Percentiles rank a stretch among this genome's conserved stretches.
These are phyloP conservation scores for Saccharomycopsis fibuligera DNA, from an alignment of 805 yeast species.

Conservation along the genomic window DNA sequence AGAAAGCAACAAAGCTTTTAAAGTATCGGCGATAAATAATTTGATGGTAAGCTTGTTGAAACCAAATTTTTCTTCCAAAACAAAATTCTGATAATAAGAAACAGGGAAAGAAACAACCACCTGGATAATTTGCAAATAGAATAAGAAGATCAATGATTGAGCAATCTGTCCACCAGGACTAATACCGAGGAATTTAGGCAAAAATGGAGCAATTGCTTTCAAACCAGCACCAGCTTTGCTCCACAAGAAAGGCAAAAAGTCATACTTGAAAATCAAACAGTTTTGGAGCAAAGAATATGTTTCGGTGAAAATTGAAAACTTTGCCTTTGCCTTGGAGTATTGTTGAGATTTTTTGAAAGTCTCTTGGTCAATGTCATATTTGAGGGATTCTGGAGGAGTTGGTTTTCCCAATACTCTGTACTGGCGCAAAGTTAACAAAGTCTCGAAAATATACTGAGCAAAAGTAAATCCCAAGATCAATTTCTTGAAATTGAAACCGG, in stretches of 20 bases:
- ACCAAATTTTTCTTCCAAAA: conserved; percentile 87
- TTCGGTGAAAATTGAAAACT: conserved; percentile 54
- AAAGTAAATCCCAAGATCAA: conserved; percentile 68
- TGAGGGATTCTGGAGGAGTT: conserved; percentile 62
- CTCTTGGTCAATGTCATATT: conserved; percentile 60
- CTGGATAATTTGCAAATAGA: conserved; percentile 43
- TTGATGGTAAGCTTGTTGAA: conserved; percentile 78
- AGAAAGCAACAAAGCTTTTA: conserved; percentile 54
- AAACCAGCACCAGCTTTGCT: conserved; percentile 33
- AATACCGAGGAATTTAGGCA: conserved; percentile 28
- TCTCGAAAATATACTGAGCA: conserved; percentile 69
- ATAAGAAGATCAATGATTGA: conserved; percentile 63
- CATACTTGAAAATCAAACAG: conserved; percentile 49
- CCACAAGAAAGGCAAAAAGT: conserved; percentile 64
- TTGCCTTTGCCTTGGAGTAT: conserved; percentile 74
- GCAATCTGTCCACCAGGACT: conserved; percentile 53
- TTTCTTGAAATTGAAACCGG: conserved; percentile 67
- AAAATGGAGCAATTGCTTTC: conserved; percentile 22
- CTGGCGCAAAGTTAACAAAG: conserved; percentile 72
- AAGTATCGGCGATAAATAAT: conserved; percentile 66
- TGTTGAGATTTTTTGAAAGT: conserved; percentile 72
- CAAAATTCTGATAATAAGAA: conserved; percentile 72
- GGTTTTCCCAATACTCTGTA: conserved; percentile 53
- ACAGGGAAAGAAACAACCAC: conserved; percentile 59
- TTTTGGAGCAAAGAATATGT: conserved; percentile 49